phyloP scores from a whole-genome alignment of 1,284 basidiomycete species.

The Sporisorium scitamineum region DNA sequence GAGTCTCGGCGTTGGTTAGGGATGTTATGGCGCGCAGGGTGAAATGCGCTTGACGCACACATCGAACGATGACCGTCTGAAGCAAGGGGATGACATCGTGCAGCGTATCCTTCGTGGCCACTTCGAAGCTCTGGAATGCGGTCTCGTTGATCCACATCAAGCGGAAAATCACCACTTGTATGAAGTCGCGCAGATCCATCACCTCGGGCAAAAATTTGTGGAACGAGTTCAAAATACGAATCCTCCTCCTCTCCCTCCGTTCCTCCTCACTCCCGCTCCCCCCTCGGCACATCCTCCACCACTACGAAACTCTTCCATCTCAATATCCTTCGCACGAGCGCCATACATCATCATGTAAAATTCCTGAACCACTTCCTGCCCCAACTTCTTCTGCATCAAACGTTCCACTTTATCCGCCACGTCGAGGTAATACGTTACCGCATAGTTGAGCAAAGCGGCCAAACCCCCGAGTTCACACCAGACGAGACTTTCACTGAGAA shows the following conservation, averaged over 20 bases:
- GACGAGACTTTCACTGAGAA: not conserved
- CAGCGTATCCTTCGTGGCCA: slow-evolving; percentile 8
- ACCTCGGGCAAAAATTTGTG: slow-evolving; percentile 12
- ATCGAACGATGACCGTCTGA: slow-evolving; percentile 25
- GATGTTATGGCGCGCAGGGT: not conserved
- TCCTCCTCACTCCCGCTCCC: not conserved
- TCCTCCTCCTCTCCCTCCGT: not conserved
- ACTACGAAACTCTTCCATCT: slow-evolving; percentile 22
- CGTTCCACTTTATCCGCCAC: slow-evolving; percentile 11
- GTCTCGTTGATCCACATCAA: slow-evolving; percentile 40
- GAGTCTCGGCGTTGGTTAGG: not conserved
- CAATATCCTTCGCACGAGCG: slow-evolving; percentile 14
- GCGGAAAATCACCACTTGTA: slow-evolving; percentile 30
- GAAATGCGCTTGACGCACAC: slow-evolving; percentile 1
- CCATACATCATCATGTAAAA: slow-evolving; percentile 4
- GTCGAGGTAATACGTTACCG: slow-evolving; percentile 15
- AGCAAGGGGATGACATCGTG: slow-evolving; percentile 26
- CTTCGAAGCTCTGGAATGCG: slow-evolving; percentile 1
- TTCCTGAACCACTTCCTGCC: not conserved
- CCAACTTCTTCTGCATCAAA: slow-evolving; percentile 5
- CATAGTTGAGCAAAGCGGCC: slow-evolving; percentile 36
- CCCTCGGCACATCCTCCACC: not conserved
- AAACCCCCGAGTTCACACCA: slow-evolving; percentile 22
- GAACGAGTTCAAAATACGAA: not conserved
- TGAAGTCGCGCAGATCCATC: slow-evolving; percentile 28